A percentile compares a stretch with the other conserved stretches of the same genome.
Evolutionary conservation across 225 moss, liverwort and hornwort species (phyloP).

Genomic region (Neckera pumila): DNA sequence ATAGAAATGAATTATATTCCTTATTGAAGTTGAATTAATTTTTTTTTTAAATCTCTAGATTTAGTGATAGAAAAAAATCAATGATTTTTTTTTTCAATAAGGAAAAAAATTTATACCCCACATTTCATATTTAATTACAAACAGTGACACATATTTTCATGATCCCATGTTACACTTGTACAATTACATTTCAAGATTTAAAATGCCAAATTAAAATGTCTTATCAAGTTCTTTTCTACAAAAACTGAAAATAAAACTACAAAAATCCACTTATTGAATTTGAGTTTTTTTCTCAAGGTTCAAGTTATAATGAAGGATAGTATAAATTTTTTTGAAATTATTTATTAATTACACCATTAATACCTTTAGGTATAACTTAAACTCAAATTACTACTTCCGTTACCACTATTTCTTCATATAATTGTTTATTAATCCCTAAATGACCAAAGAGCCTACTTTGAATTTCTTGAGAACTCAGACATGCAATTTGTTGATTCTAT

Average conservation of each 20-base stretch:
- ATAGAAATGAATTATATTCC: background rate
- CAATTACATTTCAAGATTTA: background rate
- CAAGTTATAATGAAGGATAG: background rate
- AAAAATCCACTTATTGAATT: background rate
- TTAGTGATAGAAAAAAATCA: background rate
- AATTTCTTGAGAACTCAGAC: fast-evolving
- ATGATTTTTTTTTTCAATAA: background rate
- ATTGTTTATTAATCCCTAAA: background rate
- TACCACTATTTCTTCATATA: background rate
- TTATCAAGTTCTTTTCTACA: background rate
- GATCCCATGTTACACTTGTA: background rate
- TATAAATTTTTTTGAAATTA: no score
- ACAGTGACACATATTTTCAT: background rate
- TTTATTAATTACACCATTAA: background rate
- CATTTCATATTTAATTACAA: background rate
- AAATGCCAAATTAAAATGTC: background rate
- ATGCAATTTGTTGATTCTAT: fast-evolving
- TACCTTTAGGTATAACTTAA: background rate
- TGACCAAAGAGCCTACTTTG: fast-evolving
- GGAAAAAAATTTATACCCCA: background rate
- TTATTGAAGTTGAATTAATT: background rate
- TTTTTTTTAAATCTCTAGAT: background rate
- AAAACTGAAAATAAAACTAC: background rate
- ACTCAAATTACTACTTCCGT: background rate
- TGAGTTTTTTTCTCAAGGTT: background rate